Conservation (phyloP, 176 grass and related monocot species). For the Aegilops bicornis region DNA sequence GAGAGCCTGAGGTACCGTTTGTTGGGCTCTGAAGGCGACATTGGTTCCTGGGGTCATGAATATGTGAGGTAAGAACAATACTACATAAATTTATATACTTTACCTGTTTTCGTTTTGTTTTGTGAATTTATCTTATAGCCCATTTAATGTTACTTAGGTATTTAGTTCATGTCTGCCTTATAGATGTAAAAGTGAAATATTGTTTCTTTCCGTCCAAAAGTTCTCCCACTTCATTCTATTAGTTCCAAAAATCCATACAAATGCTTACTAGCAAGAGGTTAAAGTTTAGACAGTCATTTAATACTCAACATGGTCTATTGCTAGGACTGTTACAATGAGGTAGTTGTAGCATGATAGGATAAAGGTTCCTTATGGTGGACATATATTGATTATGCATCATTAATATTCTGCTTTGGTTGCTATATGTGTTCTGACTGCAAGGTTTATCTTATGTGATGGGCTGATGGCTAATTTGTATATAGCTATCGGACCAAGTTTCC, state of each 20-base stretch:
- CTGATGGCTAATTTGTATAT: no score
- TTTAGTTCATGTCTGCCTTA: background rate
- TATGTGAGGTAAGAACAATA: conserved; percentile 72
- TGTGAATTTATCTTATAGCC: background rate
- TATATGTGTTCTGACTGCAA: background rate
- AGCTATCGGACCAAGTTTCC: no score
- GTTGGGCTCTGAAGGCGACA: conserved; percentile 88
- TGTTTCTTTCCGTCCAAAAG: background rate
- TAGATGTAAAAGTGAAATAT: background rate
- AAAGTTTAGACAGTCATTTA: background rate
- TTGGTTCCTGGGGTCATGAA: conserved; percentile 98
- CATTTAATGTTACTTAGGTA: background rate
- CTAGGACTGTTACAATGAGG: background rate
- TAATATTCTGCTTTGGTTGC: background rate
- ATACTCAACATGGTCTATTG: background rate
- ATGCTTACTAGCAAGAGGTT: background rate
- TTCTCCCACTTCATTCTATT: background rate
- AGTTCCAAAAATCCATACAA: background rate
- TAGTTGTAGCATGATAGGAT: background rate
- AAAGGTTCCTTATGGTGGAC: background rate
- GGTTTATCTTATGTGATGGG: background rate
- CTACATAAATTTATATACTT: background rate
- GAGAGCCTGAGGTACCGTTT: conserved; percentile 87
- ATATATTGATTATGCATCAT: background rate
- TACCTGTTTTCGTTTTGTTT: background rate